phyloP scores from a whole-genome alignment of 495 filamentous ascomycete genomes.

The Mytilinidion resinicola region DNA sequence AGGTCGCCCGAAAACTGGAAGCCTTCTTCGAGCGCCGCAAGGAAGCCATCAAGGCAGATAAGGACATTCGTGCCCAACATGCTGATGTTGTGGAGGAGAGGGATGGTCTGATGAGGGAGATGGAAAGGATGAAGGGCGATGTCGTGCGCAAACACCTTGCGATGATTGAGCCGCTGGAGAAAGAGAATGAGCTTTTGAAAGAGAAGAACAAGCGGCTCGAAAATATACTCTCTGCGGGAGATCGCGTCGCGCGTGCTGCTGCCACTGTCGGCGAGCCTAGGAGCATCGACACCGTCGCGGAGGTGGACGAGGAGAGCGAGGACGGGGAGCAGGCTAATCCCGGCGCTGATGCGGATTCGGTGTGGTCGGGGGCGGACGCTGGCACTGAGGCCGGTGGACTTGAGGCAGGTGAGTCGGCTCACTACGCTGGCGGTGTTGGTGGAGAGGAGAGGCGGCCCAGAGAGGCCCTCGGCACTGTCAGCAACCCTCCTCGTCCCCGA shows the following conservation, averaged over 20 bases:
- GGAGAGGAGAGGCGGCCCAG: neutral
- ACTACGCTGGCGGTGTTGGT: no score
- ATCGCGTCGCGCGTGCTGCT: conserved; percentile 24
- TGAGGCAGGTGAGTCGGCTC: no score
- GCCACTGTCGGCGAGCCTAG: conserved; percentile 19
- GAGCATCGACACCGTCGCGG: conserved; percentile 14
- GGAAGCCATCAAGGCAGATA: neutral
- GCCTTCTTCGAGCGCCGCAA: neutral
- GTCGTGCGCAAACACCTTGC: conserved; percentile 25
- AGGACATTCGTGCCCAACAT: neutral
- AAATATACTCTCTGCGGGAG: conserved; percentile 21
- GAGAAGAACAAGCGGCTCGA: conserved; percentile 21
- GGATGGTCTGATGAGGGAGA: conserved; percentile 10
- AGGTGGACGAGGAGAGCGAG: conserved; percentile 22
- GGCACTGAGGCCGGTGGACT: no score
- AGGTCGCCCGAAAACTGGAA: no score
- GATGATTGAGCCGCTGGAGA: conserved; percentile 17
- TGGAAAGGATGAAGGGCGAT: conserved; percentile 22
- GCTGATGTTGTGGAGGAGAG: neutral
- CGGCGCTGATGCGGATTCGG: conserved; percentile 3
- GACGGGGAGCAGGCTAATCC: conserved; percentile 1
- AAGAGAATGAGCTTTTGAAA: conserved; percentile 11
- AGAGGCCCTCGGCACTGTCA: conserved; percentile 24
- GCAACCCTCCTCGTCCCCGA: neutral
- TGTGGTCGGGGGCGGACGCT: neutral